Evolutionary conservation across 768 basidiomycete genomes (phyloP), one percentile per base, ranked within the genome.

Genomic region (Xerocomellus amylosporus): DNA sequence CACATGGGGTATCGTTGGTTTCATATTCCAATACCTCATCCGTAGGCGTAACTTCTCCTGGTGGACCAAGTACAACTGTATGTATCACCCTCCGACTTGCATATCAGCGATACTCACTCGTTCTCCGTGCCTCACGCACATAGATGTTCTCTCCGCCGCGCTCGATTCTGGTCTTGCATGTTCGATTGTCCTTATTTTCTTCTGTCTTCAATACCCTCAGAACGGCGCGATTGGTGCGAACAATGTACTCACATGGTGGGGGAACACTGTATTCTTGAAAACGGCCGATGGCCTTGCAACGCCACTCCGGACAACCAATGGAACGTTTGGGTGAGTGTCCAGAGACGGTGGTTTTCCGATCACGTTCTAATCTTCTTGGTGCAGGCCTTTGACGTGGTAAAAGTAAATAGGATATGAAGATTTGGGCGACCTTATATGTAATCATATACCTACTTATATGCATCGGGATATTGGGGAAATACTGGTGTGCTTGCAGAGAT

Each of bases 151-250:
- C 13, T 87, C 86, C 5, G 87, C 86, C 30, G 87, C 84, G 1
- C 71, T 89, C 51, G 87, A 88, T 59, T 79, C 86, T 3, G 87
- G 87, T 30, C 78, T 87, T 19, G 85, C 87, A 0, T 66, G 87
- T 37, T 75, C 79, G 12, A 75, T 79, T 2, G 72, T 87, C 34
- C 26, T 82, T 33, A 75, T 86, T 48, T 85, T 82, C 73, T 85
- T 85, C 66, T 72, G 73, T 50, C 74, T 88, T 22, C 81, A 89
- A 72, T 88, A 78, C 61, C 87, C 87, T 5, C 55, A 57, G 47
- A 79, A 86, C 53, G 86, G 86, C 4, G 65, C 66, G 4, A 86
- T 88, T 56, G 87, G 84, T 6, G n/a, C 61, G 12, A 71, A 76
- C 50, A 83, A 54, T n/a, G 64, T 89, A 42, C 77, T 76, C 46